phyloP scores from a whole-genome alignment of 1,284 basidiomycete genomes.

The Irpex lacteus region DNA sequence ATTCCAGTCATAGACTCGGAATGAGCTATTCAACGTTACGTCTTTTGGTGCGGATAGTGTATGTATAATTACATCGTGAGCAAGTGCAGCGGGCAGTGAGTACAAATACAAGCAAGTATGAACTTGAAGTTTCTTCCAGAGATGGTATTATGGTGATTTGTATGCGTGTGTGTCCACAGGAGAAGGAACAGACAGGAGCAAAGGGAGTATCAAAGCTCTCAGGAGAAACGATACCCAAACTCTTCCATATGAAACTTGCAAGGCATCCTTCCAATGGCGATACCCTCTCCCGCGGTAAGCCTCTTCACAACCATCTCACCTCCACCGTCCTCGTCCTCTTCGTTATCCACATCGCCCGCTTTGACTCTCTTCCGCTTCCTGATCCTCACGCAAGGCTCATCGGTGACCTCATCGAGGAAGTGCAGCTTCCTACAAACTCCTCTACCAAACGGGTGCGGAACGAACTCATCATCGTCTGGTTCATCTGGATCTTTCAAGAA shows the following conservation, averaged over 20 bases:
- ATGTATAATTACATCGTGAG: no score
- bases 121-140: not conserved
- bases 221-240: slow-evolving; percentile 13
- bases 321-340: slow-evolving; percentile 13
- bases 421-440: slow-evolving; percentile 63
- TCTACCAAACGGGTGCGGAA: slow-evolving; percentile 64
- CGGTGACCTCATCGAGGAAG: slow-evolving; percentile 52
- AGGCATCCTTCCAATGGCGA: slow-evolving; percentile 64
- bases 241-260: slow-evolving; percentile 61
- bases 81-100: no score
- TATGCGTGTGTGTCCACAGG: not conserved
- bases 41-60: no score
- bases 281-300: slow-evolving; percentile 61
- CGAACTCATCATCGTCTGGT: slow-evolving; percentile 57
- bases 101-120: no score
- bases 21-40: no score
- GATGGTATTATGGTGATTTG: not conserved
- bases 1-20: no score
- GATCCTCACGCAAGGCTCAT: slow-evolving; percentile 50
- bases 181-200: not conserved
- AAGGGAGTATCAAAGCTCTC: not conserved
- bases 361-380: not conserved
- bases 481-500: slow-evolving; percentile 54
- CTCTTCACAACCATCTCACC: not conserved
- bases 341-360: not conserved